Evolutionary conservation across 83 land plant genomes (phyloP), one percentile per base, ranked within the genome.

Genomic region (Picea abies): DNA sequence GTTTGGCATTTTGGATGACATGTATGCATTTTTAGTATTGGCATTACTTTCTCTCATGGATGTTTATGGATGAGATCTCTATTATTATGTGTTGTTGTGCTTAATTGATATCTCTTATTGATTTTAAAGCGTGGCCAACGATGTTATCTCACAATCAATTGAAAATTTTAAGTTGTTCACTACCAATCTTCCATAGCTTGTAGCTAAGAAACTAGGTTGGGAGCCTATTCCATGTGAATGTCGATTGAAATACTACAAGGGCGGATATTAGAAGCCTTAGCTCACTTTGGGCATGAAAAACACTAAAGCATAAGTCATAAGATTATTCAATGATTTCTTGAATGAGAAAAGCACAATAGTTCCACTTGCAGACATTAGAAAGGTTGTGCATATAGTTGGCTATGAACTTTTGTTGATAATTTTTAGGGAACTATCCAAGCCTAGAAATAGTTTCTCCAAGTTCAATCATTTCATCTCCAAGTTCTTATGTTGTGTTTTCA

Each of bases 361-460:
- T 17, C 90, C 96, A 29, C 97, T 96, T 79, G 90, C 99, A 37
- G 97, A 98, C 80, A 85, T 87, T 9, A 90, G 99, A 93, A 94
- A 88, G 90, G 98, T 94, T 82, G 39, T 22, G 12, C 41, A 96
- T 81, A 94, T 85, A 86, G 80, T 85, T 37, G 92, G 92, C 2
- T 97, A 85, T 85, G 92, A 96, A 41, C 84, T 93, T 70, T 88
- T 97, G 75, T 67, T 97, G 66, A 86, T 77, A 80, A 60, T 96
- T 63, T 96, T 92, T 76, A 86, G 91, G 81, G 96, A 97, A 83
- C 86, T 93, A 94, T 84, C 85, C 94, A 32, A 95, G 99, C 88
- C 98, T 95, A 81, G 99, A 97, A 79, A 92, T 1, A 93, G 8
- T 47, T 47, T 47, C 49, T 47, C 9, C 9, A 8, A 47, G 49